These are phyloP conservation scores for Fraxinus angustifolia DNA, from an alignment of 305 asterid species.

Conservation along the genomic window DNA sequence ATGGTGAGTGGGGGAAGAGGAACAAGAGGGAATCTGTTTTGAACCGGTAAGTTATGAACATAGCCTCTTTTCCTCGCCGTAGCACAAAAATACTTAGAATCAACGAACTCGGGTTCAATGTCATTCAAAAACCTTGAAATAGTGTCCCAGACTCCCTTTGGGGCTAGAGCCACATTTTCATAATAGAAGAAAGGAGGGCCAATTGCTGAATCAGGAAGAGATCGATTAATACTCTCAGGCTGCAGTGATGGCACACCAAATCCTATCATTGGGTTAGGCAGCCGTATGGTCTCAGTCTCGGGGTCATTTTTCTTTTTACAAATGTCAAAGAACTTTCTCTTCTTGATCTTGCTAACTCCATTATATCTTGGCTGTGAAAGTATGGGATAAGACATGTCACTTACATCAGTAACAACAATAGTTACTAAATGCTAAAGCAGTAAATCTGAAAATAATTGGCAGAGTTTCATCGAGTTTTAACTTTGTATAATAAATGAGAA, in stretches of 20 bases:
- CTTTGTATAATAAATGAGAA: background rate
- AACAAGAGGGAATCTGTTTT: conserved; percentile 62
- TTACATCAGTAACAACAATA: background rate
- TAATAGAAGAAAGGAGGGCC: conserved; percentile 88
- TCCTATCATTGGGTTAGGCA: conserved; percentile 89
- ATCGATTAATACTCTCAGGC: conserved; percentile 33
- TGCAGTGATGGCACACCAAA: conserved; percentile 58
- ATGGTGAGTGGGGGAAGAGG: conserved; percentile 78
- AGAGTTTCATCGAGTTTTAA: background rate
- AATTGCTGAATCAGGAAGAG: conserved; percentile 50
- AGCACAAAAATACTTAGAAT: conserved; percentile 77
- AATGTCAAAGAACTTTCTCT: conserved; percentile 47
- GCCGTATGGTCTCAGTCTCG: conserved; percentile 48
- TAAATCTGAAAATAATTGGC: background rate
- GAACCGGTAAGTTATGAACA: conserved; percentile 69
- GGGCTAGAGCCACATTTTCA: conserved; percentile 89
- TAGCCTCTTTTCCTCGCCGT: conserved; percentile 87
- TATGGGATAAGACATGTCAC: conserved; percentile 7
- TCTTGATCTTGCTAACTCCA: conserved; percentile 45
- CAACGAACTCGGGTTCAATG: conserved; percentile 77
- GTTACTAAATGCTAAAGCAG: background rate
- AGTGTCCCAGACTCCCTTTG: conserved; percentile 91
- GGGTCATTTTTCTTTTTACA: conserved; percentile 32
- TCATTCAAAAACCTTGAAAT: conserved; percentile 62
- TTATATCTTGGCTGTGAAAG: conserved; percentile 43